These are phyloP conservation scores for Colletotrichum liriopes DNA, from an alignment of 2,329 filamentous ascomycete species.

Conservation along the genomic window DNA sequence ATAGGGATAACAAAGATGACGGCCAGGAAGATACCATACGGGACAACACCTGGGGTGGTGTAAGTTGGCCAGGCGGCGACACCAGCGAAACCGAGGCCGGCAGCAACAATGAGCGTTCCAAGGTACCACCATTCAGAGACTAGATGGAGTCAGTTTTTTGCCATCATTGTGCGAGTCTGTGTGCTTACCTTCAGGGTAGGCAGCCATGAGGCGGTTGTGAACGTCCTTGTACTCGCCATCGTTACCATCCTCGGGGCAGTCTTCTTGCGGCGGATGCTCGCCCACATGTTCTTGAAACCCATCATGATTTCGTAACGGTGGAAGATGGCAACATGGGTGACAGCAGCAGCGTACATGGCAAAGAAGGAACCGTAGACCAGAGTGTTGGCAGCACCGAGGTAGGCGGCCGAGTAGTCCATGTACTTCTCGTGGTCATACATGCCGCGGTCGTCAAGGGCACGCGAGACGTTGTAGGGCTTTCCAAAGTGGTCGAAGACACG, in stretches of 20 bases:
- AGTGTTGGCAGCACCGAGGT: slow-evolving; percentile 46
- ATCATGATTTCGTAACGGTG: slow-evolving; percentile 50
- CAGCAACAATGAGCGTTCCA: slow-evolving; percentile 50
- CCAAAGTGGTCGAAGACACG: slow-evolving; percentile 57
- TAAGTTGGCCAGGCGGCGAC: slow-evolving; percentile 60
- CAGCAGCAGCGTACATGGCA: slow-evolving; percentile 49
- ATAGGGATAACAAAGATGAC: slow-evolving; percentile 62
- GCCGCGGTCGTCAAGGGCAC: slow-evolving; percentile 52
- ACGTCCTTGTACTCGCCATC: slow-evolving; percentile 56
- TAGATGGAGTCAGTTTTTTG: slow-evolving; percentile 13
- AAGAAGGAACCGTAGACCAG: slow-evolving; percentile 53
- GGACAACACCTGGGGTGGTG: slow-evolving; percentile 58
- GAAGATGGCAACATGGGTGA: slow-evolving; percentile 51
- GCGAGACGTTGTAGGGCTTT: slow-evolving; percentile 55
- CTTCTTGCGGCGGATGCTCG: slow-evolving; percentile 47
- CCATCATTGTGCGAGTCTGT: no score
- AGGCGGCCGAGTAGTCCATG: slow-evolving; percentile 47
- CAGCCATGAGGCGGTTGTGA: slow-evolving; percentile 53
- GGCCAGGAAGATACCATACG: slow-evolving; percentile 59
- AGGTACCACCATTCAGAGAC: slow-evolving; percentile 63
- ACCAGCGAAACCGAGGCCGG: slow-evolving; percentile 55
- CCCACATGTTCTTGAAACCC: slow-evolving; percentile 49
- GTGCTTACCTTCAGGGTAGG: slow-evolving; percentile 48
- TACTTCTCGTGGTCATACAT: slow-evolving; percentile 57
- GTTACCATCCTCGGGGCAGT: slow-evolving; percentile 45